Evolutionary conservation across 208 protist genomes (phyloP).

Genomic region (Acanthamoeba polyphaga): DNA sequence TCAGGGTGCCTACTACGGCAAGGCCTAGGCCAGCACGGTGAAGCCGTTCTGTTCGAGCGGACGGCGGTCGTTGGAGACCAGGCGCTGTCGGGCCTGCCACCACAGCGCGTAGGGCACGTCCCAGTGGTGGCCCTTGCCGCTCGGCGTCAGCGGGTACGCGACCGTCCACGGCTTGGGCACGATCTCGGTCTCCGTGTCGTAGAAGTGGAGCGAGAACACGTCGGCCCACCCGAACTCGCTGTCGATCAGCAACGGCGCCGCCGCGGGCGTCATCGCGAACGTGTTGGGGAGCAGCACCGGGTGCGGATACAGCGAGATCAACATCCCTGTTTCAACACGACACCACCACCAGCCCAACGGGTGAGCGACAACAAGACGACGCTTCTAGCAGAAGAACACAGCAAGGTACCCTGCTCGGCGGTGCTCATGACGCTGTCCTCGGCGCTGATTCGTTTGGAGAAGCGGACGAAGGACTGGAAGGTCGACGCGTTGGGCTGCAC

Average conservation of each 20-base stretch:
- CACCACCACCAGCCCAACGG: background rate
- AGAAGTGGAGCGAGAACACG: conserved; percentile 36
- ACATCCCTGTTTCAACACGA: conserved; percentile 29
- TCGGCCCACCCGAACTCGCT: background rate
- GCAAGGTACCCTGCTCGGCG: conserved; percentile 25
- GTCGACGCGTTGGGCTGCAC: background rate
- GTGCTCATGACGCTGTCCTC: conserved; percentile 10
- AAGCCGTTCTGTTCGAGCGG: background rate
- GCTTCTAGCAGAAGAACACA: background rate
- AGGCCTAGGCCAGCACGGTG: background rate
- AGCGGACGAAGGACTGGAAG: background rate
- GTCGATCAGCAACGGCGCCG: conserved; percentile 7
- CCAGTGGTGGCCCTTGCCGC: conserved; percentile 41
- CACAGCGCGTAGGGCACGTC: conserved; percentile 9
- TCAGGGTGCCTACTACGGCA: background rate
- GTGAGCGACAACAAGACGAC: background rate
- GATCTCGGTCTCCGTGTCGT: conserved; percentile 45
- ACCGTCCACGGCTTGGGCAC: conserved; percentile 47
- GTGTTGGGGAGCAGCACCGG: conserved; percentile 25
- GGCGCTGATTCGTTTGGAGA: background rate
- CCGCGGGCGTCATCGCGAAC: conserved; percentile 7
- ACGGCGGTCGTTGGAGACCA: background rate
- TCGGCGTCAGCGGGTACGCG: background rate
- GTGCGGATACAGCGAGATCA: conserved; percentile 50
- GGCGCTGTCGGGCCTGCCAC: background rate